Evolutionary conservation across 768 basidiomycete genomes (phyloP).

Genomic region (Aureoboletus auriporus): DNA sequence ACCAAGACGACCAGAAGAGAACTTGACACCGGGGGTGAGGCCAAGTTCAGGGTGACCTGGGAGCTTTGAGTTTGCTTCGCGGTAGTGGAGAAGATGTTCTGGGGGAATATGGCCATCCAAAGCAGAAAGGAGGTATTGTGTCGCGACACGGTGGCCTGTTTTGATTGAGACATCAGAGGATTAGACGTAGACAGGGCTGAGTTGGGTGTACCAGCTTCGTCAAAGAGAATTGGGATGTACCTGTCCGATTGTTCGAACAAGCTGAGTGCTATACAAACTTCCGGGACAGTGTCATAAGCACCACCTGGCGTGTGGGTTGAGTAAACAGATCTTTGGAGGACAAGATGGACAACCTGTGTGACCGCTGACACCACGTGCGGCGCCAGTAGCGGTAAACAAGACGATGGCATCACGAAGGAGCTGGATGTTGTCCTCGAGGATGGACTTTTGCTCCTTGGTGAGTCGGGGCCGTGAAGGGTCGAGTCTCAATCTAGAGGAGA

Average conservation of each 20-base stretch:
- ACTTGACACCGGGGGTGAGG: conserved; percentile 88
- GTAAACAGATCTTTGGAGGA: not conserved
- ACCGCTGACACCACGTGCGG: conserved; percentile 82
- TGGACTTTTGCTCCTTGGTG: conserved; percentile 55
- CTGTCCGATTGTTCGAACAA: conserved; percentile 62
- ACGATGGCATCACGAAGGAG: conserved; percentile 83
- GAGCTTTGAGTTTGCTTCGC: conserved; percentile 80
- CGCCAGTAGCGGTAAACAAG: conserved; percentile 80
- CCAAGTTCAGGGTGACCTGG: conserved; percentile 90
- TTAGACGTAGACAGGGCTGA: not conserved
- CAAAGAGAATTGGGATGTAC: conserved; percentile 68
- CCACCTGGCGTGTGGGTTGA: conserved; percentile 39
- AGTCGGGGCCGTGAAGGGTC: conserved; percentile 67
- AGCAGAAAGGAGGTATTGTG: conserved; percentile 81
- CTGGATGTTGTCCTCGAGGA: conserved; percentile 67
- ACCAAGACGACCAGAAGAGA: conserved; percentile 89
- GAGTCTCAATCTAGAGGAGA: conserved; percentile 54
- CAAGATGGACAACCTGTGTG: conserved; percentile 56
- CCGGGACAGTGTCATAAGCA: conserved; percentile 76
- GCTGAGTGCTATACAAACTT: conserved; percentile 74
- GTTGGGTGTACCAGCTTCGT: conserved; percentile 67
- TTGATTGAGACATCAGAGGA: not conserved
- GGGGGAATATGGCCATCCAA: conserved; percentile 67
- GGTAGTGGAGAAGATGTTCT: conserved; percentile 81
- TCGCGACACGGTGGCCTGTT: conserved; percentile 80